Base-by-base conservation (phyloP, 106 monocot species). In the Acorus calamus region DNA sequence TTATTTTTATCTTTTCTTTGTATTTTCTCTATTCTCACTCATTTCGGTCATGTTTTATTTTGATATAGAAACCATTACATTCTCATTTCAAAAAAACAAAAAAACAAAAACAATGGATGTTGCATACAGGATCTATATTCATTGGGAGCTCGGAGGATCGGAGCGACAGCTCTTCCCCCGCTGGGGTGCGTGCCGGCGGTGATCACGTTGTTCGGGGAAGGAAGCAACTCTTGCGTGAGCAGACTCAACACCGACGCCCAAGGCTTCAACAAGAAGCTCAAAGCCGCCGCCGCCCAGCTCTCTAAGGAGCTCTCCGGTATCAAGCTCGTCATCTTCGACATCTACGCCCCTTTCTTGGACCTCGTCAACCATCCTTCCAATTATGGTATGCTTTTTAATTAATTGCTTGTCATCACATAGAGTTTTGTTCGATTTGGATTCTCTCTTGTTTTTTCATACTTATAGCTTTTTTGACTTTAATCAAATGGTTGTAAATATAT, bases 111-210 rank as follows among this genome's bases (percentile, higher is more conserved):
- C 28, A 28, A 28, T 28, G 28, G 28, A 28, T 1, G 28, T 28
- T 1, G 28, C 7, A 55, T 47, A 43, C 44, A 89, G 89, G 67
- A 81, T 4, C 28, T 94, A 8, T 78, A 94, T 48, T 46, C 60
- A 0, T 60, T 86, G 47, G 94, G 94, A 42, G 94, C 94, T 8
- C 72, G 83, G 48, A 83, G 64, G 57, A 71, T 94, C 5, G 94
- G 86, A 8, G 89, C 89, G 55, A 94, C 93, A 2, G 66, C 84
- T 3, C 45, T 89, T 75, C 86, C 86, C 1, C 94, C 94, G 4
- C 4, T 89, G 14, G 94, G 94, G 1, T 94, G 89, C 63, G 13
- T 89, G 7, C 94, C 94, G 1, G 81, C 73, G 44, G 42, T 81
- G 50, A 94, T 86, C 64, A 83, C 86, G 10, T 69, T 94, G 5